Evolutionary conservation across 2,329 filamentous ascomycete genomes (phyloP).

Genomic region (Lasiodiplodia theobromae): DNA sequence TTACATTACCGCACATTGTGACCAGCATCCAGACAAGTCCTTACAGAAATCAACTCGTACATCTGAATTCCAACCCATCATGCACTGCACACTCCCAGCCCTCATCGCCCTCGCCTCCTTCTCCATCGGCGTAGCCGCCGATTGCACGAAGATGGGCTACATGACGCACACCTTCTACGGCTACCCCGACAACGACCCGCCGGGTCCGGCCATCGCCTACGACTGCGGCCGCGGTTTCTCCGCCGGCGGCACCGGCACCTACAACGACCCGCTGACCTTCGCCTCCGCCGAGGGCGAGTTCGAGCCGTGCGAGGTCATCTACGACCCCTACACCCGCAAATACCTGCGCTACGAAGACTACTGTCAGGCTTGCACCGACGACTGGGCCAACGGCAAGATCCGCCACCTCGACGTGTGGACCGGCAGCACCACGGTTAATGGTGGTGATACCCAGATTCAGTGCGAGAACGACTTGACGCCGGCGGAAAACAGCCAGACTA

Average conservation of each 20-base stretch:
- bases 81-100: not conserved
- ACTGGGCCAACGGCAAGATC: constrained; percentile 28
- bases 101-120: not conserved
- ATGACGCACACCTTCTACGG: constrained; percentile 36
- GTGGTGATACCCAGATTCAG: constrained; percentile 35
- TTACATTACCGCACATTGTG: not conserved
- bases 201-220: constrained; percentile 37
- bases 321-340: constrained; percentile 54
- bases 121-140: too few species aligned
- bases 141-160: not conserved
- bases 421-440: constrained; percentile 32
- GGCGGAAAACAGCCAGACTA: not conserved
- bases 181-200: constrained; percentile 40
- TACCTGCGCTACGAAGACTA: constrained; percentile 50
- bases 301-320: constrained; percentile 54
- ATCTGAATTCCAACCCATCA: not conserved
- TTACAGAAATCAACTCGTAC: not conserved
- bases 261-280: constrained; percentile 52
- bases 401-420: constrained; percentile 39
- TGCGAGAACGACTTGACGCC: constrained; percentile 39
- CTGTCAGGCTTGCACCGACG: constrained; percentile 44
- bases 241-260: constrained; percentile 54
- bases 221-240: constrained; percentile 39
- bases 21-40: not conserved
- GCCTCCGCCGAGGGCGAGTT: constrained; percentile 53